Evolutionary conservation across 768 basidiomycete genomes (phyloP).

Genomic region (Boletus huronensis): DNA sequence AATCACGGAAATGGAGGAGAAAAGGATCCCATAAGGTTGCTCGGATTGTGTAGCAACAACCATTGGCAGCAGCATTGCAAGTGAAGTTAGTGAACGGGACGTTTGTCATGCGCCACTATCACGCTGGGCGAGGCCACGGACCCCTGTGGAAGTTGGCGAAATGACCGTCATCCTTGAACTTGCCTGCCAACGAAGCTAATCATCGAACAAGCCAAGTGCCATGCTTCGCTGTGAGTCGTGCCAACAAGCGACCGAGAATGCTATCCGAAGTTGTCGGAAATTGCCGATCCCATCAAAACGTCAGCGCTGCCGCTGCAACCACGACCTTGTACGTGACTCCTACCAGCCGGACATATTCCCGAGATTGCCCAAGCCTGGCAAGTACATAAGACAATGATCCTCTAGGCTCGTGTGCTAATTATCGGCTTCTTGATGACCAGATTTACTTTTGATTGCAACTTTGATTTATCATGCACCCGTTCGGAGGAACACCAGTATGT

Average conservation of each 20-base stretch:
- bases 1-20: neutral
- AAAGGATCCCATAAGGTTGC: neutral
- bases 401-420: conserved; percentile 1
- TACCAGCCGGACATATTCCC: neutral
- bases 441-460: neutral
- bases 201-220: neutral
- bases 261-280: conserved; percentile 4
- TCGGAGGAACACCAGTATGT: conserved; percentile 68
- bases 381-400: conserved; percentile 5
- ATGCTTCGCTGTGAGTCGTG: neutral
- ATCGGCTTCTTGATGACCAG: neutral
- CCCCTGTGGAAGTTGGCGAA: neutral
- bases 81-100: neutral
- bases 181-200: neutral
- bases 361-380: conserved; percentile 5
- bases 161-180: neutral
- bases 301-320: neutral
- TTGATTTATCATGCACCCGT: conserved; percentile 56
- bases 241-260: neutral
- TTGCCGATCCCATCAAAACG: conserved; percentile 9
- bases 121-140: neutral
- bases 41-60: neutral
- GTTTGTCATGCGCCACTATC: neutral
- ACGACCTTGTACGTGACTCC: neutral
- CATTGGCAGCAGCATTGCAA: no score